phyloP scores from a whole-genome alignment of 2,329 filamentous ascomycete genomes.

The Plenodomus biglobosus region DNA sequence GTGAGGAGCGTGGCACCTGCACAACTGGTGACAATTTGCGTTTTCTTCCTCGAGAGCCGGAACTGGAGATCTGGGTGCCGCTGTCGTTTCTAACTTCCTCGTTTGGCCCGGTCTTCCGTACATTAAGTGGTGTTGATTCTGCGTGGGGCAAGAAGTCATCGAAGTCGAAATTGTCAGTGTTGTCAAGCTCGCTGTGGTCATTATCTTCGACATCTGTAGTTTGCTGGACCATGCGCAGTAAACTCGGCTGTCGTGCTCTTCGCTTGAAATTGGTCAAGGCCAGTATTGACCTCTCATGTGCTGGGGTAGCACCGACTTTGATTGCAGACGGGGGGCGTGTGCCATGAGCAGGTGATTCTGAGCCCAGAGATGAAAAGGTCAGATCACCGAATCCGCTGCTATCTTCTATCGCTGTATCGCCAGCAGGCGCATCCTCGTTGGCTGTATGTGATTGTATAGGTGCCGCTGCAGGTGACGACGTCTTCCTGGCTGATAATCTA shows the following conservation, averaged over 20 bases:
- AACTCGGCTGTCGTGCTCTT: slow-evolving; percentile 52
- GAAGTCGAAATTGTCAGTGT: slow-evolving; percentile 40
- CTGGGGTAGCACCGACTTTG: slow-evolving; percentile 48
- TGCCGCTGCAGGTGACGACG: slow-evolving; percentile 10
- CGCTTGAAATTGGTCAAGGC: slow-evolving; percentile 56
- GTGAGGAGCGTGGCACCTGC: slow-evolving; percentile 45
- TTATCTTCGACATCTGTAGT: slow-evolving; percentile 50
- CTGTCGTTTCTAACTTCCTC: slow-evolving; percentile 29
- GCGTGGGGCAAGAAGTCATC: slow-evolving; percentile 61
- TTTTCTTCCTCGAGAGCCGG: slow-evolving; percentile 43
- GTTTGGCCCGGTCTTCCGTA: slow-evolving; percentile 36
- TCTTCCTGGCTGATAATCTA: slow-evolving; percentile 15
- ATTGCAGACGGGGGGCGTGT: slow-evolving; percentile 48
- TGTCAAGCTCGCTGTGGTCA: slow-evolving; percentile 49
- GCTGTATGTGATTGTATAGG: slow-evolving; percentile 4
- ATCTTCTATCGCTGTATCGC: slow-evolving; percentile 20
- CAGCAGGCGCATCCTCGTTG: slow-evolving; percentile 8
- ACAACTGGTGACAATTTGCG: slow-evolving; percentile 42
- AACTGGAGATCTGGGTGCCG: slow-evolving; percentile 34
- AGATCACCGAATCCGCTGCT: slow-evolving; percentile 38
- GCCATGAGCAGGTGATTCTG: slow-evolving; percentile 39
- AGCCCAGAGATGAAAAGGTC: slow-evolving; percentile 38
- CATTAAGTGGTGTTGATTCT: slow-evolving; percentile 67
- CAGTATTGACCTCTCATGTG: slow-evolving; percentile 50
- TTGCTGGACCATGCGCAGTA: slow-evolving; percentile 53